Base-by-base conservation (phyloP, 768 basidiomycete species). In the Boletus huronensis region DNA sequence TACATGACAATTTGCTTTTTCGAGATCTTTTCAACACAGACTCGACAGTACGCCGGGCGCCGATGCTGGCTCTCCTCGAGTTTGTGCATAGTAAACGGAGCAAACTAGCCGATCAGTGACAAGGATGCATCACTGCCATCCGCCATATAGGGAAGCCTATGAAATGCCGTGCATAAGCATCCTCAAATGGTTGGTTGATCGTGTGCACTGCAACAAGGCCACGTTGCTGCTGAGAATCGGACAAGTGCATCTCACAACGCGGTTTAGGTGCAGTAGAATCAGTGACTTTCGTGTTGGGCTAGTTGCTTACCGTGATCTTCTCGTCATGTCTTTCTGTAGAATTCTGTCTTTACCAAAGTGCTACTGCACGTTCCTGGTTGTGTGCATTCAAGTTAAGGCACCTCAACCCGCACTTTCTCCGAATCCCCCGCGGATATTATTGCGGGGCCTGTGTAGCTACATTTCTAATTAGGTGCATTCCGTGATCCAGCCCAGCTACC, bases 401-500 rank as follows among this genome's bases (percentile, higher is more conserved):
- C 35, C 8, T 17, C 17, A 1, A 36, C 35, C 35, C 17, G 8
- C 16, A 36, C 16, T 8, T 4, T 17, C 17, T 17, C 17, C 17
- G 35, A 36, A 17, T 1, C 32, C 14, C 35, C 8, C 17, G 17
- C 7, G 35, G 9, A 9, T 13, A 29, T 48, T 16, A 28, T 19
- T 50, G 28, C 38, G 17, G 13, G 21, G 26, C 14, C 17, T 39
- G 7, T 34, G 9, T 34, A 14, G 16, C 17, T 9, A 1, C 14
- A 34, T 6, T 40, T 44, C 54, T 66, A 17, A 64, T 44, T 14
- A 21, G 26, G 11, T 47, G 35, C 13, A 11, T 34, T 25, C 10
- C 13, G 6, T 47, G n/a, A n/a, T n/a, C n/a, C n/a, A n/a, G n/a
- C n/a, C n/a, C 5, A 95, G 95, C 65, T 93, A 96, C 60, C 93